Base-by-base conservation (phyloP, 345 rosid species). In the Fremontodendron californicum region DNA sequence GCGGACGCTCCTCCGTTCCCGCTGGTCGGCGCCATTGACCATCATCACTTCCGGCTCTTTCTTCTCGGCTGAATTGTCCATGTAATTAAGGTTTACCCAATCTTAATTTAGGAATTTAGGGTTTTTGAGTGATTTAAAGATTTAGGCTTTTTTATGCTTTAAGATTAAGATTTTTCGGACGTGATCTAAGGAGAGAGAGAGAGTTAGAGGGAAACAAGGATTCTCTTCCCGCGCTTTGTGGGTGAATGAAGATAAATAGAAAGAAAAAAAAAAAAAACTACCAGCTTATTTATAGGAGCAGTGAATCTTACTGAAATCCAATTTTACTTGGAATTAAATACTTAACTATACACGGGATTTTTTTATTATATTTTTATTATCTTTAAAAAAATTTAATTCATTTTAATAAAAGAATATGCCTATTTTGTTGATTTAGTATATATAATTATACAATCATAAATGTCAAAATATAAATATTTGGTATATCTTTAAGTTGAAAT, bases 1-100 rank as follows among this genome's bases (percentile, higher is more conserved):
- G 39, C 89, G 89, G 49, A 67, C 83, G 64, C 62, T 80, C 76
- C 81, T 84, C 82, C 83, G 87, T 33, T 75, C 86, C 58, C 81
- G 75, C 48, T 68, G 85, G 49, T 48, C 81, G 45, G 62, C 61
- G 11, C 21, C 63, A 61, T 19, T 31, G 43, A 15, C 18, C 15
- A 77, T 79, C 79, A 48, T 58, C 54, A 64, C 55, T 78, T 65
- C 55, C 39, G 39, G 10, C 31, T 33, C 81, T 58, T 63, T 80
- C 60, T 21, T 78, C 73, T 21, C 83, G 21, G 51, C 77, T 23
- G 78, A 83, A 48, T 75, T 46, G 27, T 70, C 80, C 84, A 84
- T 84, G 48, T 25, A 55, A 70, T 65, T 65, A 33, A 67, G 72
- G 75, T 54, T 75, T 60, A 10, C 31, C 49, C 18, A 23, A 48